Percentiles rank a stretch among this genome's conserved stretches.
These are phyloP conservation scores for Entomortierella beljakovae DNA, from an alignment of 192 early-diverging fungal species.

Conservation along the genomic window DNA sequence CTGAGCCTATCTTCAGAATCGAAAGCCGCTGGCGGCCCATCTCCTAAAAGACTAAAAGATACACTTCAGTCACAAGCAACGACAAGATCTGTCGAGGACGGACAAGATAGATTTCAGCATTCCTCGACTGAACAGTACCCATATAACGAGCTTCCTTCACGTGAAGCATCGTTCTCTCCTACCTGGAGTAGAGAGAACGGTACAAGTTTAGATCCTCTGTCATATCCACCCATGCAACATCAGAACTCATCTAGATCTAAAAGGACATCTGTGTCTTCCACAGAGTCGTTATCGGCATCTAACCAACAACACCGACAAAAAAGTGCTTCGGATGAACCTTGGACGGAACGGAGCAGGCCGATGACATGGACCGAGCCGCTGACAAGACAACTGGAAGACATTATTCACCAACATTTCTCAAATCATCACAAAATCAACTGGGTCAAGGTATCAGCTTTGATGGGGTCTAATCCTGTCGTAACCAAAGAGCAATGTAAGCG, in stretches of 20 bases:
- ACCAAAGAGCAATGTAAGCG: slow-evolving; percentile 41
- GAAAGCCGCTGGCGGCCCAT: background rate
- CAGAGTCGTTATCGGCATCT: slow-evolving; percentile 10
- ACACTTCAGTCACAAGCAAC: background rate
- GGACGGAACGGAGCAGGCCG: slow-evolving; percentile 25
- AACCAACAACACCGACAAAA: background rate
- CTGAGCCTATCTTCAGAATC: background rate
- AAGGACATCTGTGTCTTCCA: slow-evolving; percentile 11
- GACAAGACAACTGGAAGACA: slow-evolving; percentile 25
- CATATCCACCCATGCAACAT: background rate
- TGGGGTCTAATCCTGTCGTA: slow-evolving; percentile 22
- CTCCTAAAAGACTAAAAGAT: background rate
- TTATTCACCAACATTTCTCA: slow-evolving; percentile 20
- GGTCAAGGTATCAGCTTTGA: slow-evolving; percentile 23
- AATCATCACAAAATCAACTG: slow-evolving; percentile 34
- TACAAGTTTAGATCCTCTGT: background rate
- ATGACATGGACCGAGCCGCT: slow-evolving; percentile 48
- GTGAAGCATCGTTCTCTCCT: slow-evolving; percentile 11
- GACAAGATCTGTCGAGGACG: background rate
- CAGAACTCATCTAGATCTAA: background rate
- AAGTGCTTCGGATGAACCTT: background rate
- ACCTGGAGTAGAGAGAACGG: slow-evolving; percentile 3
- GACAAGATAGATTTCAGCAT: background rate
- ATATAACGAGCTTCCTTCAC: background rate
- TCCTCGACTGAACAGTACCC: background rate